These are phyloP conservation scores for Graphilbum ipis-grandicollis DNA, from an alignment of 2,329 filamentous ascomycete species.

Conservation along the genomic window DNA sequence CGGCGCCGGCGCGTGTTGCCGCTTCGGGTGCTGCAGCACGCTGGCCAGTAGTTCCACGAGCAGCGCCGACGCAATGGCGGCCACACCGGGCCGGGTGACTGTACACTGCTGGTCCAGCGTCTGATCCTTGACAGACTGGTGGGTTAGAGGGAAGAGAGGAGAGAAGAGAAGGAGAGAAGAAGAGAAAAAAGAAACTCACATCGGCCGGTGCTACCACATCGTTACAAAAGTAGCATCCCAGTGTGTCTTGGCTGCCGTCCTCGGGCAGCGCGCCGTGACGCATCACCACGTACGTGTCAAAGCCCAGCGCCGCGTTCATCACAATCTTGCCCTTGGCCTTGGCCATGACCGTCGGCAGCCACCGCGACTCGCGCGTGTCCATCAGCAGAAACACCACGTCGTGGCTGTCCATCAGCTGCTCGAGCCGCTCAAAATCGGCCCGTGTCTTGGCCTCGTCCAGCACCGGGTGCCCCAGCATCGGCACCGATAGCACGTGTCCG, in stretches of 20 bases:
- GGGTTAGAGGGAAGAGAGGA: neutral
- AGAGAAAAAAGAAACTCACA: slow-evolving; percentile 26
- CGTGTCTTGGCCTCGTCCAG: slow-evolving; percentile 52
- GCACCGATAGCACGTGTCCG: slow-evolving; percentile 71
- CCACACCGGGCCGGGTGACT: slow-evolving; percentile 83
- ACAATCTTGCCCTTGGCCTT: slow-evolving; percentile 89
- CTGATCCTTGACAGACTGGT: slow-evolving; percentile 76
- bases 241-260: slow-evolving; percentile 40
- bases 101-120: slow-evolving; percentile 97
- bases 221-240: slow-evolving; percentile 97
- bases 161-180: neutral
- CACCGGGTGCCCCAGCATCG: slow-evolving; percentile 89
- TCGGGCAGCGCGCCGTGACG: slow-evolving; percentile 59
- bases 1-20: slow-evolving; percentile 42
- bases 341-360: slow-evolving; percentile 91
- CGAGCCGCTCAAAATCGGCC: slow-evolving; percentile 57
- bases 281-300: slow-evolving; percentile 96
- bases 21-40: slow-evolving; percentile 68
- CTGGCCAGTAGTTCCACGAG: slow-evolving; percentile 82
- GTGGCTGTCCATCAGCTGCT: slow-evolving; percentile 62
- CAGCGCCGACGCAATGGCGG: slow-evolving; percentile 78
- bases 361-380: slow-evolving; percentile 87
- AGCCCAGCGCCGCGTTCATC: slow-evolving; percentile 89
- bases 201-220: slow-evolving; percentile 90
- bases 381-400: slow-evolving; percentile 93